Evolutionary conservation across 352 stramenopile genomes (phyloP).

Genomic region (Aphanomyces invadans): DNA sequence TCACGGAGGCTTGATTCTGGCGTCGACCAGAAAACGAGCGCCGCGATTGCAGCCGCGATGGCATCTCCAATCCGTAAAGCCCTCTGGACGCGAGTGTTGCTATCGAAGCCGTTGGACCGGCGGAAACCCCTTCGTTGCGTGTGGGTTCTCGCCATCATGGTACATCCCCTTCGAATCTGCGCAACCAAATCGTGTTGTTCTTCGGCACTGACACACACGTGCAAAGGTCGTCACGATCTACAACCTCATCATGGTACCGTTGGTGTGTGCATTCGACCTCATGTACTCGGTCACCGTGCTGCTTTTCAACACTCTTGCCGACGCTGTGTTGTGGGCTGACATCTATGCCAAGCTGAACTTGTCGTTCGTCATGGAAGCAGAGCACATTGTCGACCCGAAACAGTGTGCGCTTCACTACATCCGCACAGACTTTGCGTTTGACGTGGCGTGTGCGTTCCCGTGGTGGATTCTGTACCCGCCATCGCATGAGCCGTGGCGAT

Average conservation of each 20-base stretch:
- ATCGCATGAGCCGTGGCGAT: background rate
- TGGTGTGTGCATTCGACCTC: background rate
- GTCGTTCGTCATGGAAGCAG: background rate
- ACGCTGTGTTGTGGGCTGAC: background rate
- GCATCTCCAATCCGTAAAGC: background rate
- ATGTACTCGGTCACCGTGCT: background rate
- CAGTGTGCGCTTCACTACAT: background rate
- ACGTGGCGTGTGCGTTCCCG: background rate
- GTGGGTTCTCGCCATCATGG: background rate
- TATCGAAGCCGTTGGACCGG: background rate
- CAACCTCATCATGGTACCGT: background rate
- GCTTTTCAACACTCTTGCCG: background rate
- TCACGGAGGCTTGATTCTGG: background rate
- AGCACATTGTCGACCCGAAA: constrained; percentile 2
- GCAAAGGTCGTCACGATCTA: background rate
- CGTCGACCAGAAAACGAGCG: background rate
- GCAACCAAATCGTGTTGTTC: background rate
- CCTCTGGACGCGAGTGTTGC: background rate
- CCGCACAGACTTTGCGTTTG: background rate
- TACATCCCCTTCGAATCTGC: background rate
- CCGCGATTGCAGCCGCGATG: background rate
- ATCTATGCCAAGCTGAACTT: constrained; percentile 10
- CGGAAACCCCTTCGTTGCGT: background rate
- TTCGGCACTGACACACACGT: no score
- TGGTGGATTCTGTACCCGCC: background rate